A percentile compares a stretch with the other conserved stretches of the same genome.
phyloP scores from a whole-genome alignment of 768 basidiomycete genomes.

The Trametopsis cervina region DNA sequence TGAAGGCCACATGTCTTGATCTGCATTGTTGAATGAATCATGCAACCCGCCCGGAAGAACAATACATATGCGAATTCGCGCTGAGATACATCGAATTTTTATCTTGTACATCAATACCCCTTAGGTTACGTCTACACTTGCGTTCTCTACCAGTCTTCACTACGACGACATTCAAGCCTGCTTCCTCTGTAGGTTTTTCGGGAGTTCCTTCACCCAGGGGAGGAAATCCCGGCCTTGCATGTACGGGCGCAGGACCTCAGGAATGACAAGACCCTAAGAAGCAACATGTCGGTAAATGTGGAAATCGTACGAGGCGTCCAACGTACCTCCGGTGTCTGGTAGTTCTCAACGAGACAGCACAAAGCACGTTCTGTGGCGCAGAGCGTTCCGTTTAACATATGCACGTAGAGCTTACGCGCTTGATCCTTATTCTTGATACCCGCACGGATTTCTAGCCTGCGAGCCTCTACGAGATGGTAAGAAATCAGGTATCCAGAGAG shows the following conservation, averaged over 20 bases:
- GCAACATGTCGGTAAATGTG: not conserved
- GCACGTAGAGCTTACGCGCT: conserved; percentile 87
- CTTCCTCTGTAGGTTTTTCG: conserved; percentile 75
- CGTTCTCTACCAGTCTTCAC: not conserved
- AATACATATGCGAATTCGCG: not conserved
- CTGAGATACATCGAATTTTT: not conserved
- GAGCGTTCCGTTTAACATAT: conserved; percentile 98
- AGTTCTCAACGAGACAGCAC: conserved; percentile 98
- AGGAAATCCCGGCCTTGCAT: conserved; percentile 94
- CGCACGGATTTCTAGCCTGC: conserved; percentile 88
- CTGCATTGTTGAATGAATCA: not conserved
- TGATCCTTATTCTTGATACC: conserved; percentile 90
- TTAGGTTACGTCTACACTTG: not conserved
- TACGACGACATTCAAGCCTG: conserved; percentile 38
- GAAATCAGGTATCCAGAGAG: not conserved
- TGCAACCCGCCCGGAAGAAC: not conserved
- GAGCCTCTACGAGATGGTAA: conserved; percentile 55
- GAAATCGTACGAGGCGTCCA: not conserved
- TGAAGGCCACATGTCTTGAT: not conserved
- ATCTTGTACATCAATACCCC: too few relatives aligned
- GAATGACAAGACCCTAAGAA: conserved; percentile 78
- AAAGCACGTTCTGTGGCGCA: conserved; percentile 96
- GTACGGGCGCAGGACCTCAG: conserved; percentile 86
- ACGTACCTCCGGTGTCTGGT: conserved; percentile 89
- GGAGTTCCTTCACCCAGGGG: conserved; percentile 76